Evolutionary conservation across 75 land plant genomes (phyloP).

Genomic region (Pinus tabuliformis): DNA sequence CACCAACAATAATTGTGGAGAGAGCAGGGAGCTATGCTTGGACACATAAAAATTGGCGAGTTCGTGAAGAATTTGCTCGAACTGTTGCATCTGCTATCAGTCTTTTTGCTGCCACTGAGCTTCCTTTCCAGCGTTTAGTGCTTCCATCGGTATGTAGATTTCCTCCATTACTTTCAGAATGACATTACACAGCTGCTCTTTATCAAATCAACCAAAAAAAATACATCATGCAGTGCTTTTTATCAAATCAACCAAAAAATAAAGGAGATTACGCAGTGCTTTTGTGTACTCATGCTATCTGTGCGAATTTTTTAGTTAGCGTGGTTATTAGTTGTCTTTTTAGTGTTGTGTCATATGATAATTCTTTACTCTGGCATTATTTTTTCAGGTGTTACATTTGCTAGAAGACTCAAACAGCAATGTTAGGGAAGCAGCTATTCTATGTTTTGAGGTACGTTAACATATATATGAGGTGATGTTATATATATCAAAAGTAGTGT

Average conservation of each 20-base stretch:
- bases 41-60: conserved; percentile 93
- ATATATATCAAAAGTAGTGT: no score
- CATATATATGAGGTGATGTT: not conserved
- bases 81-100: conserved; percentile 88
- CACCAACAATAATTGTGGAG: conserved; percentile 97
- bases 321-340: not conserved
- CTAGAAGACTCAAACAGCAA: conserved; percentile 86
- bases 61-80: conserved; percentile 97
- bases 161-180: not conserved
- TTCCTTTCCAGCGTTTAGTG: conserved; percentile 80
- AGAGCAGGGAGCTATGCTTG: conserved; percentile 97
- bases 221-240: no score
- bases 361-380: not conserved
- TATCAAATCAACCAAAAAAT: no score
- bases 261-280: not conserved
- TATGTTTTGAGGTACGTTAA: conserved; percentile 81
- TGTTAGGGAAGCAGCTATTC: conserved; percentile 91
- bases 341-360: not conserved
- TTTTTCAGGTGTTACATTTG: conserved; percentile 77
- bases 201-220: no score
- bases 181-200: not conserved
- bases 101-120: conserved; percentile 90
- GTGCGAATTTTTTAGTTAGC: not conserved
- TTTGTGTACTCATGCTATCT: not conserved
- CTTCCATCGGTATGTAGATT: conserved; percentile 68